Base-by-base conservation (phyloP, 1,284 basidiomycete genomes). In the Phellopilus nigrolimitatus region DNA sequence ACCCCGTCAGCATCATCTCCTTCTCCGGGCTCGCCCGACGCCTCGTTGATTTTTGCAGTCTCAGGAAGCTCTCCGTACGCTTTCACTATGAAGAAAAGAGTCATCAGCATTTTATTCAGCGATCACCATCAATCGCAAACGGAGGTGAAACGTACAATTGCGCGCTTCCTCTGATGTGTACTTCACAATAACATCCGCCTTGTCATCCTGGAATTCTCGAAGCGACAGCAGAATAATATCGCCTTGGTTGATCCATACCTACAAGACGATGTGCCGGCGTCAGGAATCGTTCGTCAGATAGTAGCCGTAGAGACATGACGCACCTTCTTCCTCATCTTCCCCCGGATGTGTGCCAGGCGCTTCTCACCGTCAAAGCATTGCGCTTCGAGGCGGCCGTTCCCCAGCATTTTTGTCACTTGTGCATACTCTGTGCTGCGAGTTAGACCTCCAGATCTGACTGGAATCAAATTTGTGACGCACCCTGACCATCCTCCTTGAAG, bases 201-300 rank as follows among this genome's bases (percentile, higher is more conserved):
- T 98, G 71, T 93, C 94, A 64, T 99, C 97, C 70, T 99, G 95
- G 82, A 99, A 99, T 52, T 99, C 97, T 61, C 97, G 91, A 48
- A 99, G 79, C 25, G 95, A 99, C 34, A 99, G 76, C 40, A 99
- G 78, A 57, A 99, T 87, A 67, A 99, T 98, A 66, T 99, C 97
- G 61, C 97, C 97, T 63, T 95, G 91, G 67, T 97, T 97, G 70
- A 99, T 99, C 97, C 97, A 99, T 62, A 99, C 95, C 94, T 97
- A 2, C 2, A n/a, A 37, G 91, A 95, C 75, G 34, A 49, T 34
- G 47, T 37, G 47, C 24, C 39, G 9, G 13, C 40, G 12, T 15
- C 15, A 49, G 45, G 33, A 38, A 38, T 99, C 97, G 76, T 95
- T 97, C 78, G 99, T 97, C 78, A 44, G 10, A 37, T 45, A 51